Evolutionary conservation across 2,329 filamentous ascomycete genomes (phyloP), one percentile per base, ranked within the genome.

Genomic region (Sphaerulina populicola): DNA sequence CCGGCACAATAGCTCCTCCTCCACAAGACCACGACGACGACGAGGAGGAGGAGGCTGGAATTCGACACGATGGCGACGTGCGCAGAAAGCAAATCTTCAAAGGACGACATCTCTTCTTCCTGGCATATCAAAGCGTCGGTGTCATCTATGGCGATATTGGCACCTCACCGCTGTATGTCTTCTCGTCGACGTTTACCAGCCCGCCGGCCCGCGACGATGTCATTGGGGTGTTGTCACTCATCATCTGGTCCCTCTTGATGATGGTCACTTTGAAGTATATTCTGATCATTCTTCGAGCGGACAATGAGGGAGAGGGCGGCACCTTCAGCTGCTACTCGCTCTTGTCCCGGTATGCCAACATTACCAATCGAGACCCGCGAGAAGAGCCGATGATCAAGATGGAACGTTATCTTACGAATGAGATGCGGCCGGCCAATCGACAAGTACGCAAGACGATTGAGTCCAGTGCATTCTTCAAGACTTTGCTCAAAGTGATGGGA

Each of bases 111-210:
- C 49, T 64, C 23, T 42, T 61, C 11, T 62, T 77, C 77, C 72
- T 82, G 42, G 77, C 80, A 18, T 84, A 82, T 62, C 81, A 85
- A 66, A 79, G 77, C 2, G 77, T 74, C 23, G 81, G 82, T 49
- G 79, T 82, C 37, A 85, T 85, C 44, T 85, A 85, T 54, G 82
- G 82, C 23, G 82, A 85, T 57, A 83, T 85, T 61, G 82, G 81
- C 48, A 79, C 71, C 6, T 80, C 76, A 53, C 82, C 81, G n/a
- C 77, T 86, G 23, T 86, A 86, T 59, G 82, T 85, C 18, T 86
- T 72, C 65, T 84, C 80, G 14, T 83, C 80, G 15, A 85, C 81
- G 0, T 86, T 86, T 29, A 47, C 47, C 8, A 49, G 38, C 27
- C 67, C 69, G 2, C 81, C 81, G 0, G 72, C 68, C 6, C 75